Conservation (phyloP, 176 grass and related monocot genomes). For the Oryza longistaminata region DNA sequence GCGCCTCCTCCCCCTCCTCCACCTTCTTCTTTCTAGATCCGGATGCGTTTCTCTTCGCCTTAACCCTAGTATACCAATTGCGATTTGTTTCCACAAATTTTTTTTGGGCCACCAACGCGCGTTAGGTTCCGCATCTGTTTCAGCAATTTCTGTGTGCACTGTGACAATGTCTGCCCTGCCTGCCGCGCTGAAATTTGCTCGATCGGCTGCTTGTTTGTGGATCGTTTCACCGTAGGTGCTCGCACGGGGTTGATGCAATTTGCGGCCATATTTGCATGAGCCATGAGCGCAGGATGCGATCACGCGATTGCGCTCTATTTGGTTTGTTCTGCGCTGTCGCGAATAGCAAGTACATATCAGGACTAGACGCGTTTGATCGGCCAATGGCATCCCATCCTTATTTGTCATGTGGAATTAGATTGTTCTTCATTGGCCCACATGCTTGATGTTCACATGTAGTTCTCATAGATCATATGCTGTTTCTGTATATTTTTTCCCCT, state of each 20-base stretch:
- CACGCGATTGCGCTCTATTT: background rate
- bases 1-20: background rate
- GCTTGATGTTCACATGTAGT: background rate
- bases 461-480: background rate
- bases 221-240: background rate
- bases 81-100: background rate
- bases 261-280: background rate
- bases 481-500: background rate
- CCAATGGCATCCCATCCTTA: background rate
- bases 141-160: background rate
- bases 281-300: background rate
- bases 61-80: background rate
- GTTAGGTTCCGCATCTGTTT: no score
- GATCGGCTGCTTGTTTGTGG: background rate
- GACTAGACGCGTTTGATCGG: background rate
- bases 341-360: background rate
- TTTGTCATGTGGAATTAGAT: background rate
- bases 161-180: background rate
- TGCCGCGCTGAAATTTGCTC: background rate
- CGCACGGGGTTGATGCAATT: background rate
- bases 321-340: background rate
- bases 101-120: background rate
- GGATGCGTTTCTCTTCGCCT: background rate
- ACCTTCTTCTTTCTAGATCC: background rate
- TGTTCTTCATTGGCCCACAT: background rate